Evolutionary conservation across 169 alveolate genomes (phyloP).

Genomic region (Eimeria necatrix): DNA sequence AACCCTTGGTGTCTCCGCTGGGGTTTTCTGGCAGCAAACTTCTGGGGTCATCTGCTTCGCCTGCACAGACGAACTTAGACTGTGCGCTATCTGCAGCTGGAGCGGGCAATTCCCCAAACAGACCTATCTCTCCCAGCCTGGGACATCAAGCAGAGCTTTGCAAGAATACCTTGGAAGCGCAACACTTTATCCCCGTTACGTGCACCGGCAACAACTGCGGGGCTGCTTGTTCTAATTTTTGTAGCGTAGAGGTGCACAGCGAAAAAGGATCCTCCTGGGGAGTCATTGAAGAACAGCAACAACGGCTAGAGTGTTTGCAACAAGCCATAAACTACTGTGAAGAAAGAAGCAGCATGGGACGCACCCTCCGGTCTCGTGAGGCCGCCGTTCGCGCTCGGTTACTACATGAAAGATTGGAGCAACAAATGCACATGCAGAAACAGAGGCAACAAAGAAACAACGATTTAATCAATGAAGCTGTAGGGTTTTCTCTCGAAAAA

Average conservation of each 20-base stretch:
- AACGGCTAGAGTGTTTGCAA: conserved; percentile 36
- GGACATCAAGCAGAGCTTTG: too few species aligned
- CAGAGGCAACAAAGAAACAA: conserved; percentile 45
- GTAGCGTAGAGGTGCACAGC: not conserved
- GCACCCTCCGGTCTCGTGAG: conserved; percentile 66
- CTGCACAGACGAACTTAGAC: not conserved
- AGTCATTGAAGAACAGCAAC: conserved; percentile 52
- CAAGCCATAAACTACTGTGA: conserved; percentile 58
- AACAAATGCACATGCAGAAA: not conserved
- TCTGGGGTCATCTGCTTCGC: not conserved
- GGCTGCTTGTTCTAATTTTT: not conserved
- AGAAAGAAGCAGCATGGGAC: conserved; percentile 63
- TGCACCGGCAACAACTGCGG: not conserved
- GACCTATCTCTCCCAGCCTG: not conserved
- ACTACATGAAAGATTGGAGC: conserved; percentile 44
- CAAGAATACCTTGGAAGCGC: not conserved
- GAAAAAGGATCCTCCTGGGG: conserved; percentile 20
- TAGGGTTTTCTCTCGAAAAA: conserved; percentile 21
- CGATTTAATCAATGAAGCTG: conserved; percentile 43
- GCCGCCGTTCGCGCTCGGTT: conserved; percentile 68
- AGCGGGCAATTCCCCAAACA: not conserved
- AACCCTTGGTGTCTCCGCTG: conserved; percentile 35
- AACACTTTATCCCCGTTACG: not conserved
- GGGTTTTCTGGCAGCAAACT: conserved; percentile 8
- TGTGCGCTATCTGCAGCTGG: not conserved